Percentiles rank a stretch among this genome's conserved stretches.
Evolutionary conservation across 805 yeast genomes (phyloP).

Genomic region (Candida silvatica): DNA sequence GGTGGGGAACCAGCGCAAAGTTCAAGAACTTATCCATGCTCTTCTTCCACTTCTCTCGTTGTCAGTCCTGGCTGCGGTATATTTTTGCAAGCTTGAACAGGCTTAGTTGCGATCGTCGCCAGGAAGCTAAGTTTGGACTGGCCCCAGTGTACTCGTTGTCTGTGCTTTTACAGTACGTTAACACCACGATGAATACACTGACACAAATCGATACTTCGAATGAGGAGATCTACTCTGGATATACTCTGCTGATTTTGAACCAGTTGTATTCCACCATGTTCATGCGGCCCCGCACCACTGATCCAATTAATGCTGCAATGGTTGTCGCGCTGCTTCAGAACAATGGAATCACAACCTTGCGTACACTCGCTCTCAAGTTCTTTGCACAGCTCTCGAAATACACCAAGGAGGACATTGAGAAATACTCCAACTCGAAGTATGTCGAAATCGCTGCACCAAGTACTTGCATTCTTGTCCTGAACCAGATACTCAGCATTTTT

Average conservation of each 20-base stretch:
- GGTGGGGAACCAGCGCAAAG: conserved; percentile 44
- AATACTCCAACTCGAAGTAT: conserved; percentile 13
- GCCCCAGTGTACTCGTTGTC: conserved; percentile 20
- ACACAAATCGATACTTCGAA: conserved; percentile 12
- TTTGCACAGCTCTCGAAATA: conserved; percentile 14
- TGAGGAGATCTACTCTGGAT: conserved; percentile 10
- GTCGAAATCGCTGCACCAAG: conserved; percentile 19
- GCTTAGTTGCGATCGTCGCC: conserved; percentile 30
- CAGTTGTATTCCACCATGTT: conserved; percentile 16
- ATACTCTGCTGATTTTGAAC: conserved; percentile 13
- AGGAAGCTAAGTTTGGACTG: conserved; percentile 25
- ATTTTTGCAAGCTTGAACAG: conserved; percentile 22
- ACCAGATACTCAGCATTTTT: conserved; percentile 31
- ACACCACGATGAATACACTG: conserved; percentile 11
- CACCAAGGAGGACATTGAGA: conserved; percentile 10
- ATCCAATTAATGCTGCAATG: conserved; percentile 30
- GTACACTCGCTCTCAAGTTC: conserved; percentile 18
- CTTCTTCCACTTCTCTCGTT: conserved; percentile 39
- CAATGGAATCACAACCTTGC: conserved; percentile 34
- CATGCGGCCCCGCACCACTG: conserved; percentile 17
- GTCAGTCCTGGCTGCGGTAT: conserved; percentile 33
- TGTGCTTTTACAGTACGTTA: conserved; percentile 17
- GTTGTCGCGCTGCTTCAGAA: conserved; percentile 42
- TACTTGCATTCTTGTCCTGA: conserved; percentile 15
- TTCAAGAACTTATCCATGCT: conserved; percentile 54